Base-by-base conservation (phyloP, 1,139 yeast species). In the Debaryomyces fabryi region DNA sequence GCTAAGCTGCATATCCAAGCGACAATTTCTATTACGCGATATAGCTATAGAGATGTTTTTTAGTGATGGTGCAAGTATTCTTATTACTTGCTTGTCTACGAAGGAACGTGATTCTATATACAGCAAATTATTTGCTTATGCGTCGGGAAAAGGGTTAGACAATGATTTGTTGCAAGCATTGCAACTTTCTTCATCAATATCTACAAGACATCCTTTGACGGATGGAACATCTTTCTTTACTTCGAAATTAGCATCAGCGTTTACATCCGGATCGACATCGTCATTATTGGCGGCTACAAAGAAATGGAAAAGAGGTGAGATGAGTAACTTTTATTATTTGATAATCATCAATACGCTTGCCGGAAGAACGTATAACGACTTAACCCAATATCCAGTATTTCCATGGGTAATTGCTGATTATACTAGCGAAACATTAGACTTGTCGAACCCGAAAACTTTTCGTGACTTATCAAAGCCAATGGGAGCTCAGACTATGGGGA, bases 401-500 rank as follows among this genome's bases (percentile, higher is more conserved):
- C 97, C 97, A 0, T 89, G 96, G 96, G 88, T 89, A 0, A 76
- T 89, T 51, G 85, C 95, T 0, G 96, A 89, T 61, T 88, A 89
- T 60, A 74, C 81, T 1, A 85, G 92, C 55, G 82, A 80, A 1
- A 74, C 67, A 5, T 68, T 89, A 16, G 91, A 89, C 61, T 68
- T 89, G 32, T 63, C 69, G 3, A 71, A 87, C 55, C 84, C 88
- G 0, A 69, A 71, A 12, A 70, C 85, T 0, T 89, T 79, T 59
- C 72, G 97, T 54, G 96, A 89, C 60, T 69, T 89, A 32, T 78
- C 88, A 0, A 88, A 86, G 58, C 96, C 96, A 2, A 88, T 89
- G 96, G 97, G 97, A 1, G 96, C 91, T 0, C 97, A 89, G 63
- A 72, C 82, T 1, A 62, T 65, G 3, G 71, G 69, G 1, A 72